These are phyloP conservation scores for Solanum hybrid DNA, from an alignment of 305 asterid species.

Conservation along the genomic window DNA sequence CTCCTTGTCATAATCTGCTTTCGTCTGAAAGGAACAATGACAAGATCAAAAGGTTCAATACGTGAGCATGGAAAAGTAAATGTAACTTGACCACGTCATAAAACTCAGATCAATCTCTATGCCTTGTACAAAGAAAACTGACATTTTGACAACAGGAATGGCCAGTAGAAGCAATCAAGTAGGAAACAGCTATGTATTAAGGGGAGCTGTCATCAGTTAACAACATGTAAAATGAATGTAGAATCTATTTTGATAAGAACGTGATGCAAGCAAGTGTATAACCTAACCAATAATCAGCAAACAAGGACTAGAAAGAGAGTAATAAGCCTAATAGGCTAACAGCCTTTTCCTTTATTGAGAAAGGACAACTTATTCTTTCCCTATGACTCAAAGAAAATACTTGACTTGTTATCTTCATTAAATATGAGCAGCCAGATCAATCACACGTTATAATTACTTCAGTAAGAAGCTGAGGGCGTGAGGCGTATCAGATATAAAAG, in stretches of 20 bases:
- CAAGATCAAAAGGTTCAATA: not conserved
- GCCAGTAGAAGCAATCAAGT: not conserved
- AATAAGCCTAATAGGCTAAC: not conserved
- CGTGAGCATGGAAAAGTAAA: not conserved
- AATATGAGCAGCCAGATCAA: not conserved
- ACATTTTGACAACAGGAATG: not conserved
- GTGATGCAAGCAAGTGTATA: not conserved
- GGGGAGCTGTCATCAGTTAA: not conserved
- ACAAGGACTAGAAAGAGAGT: not conserved
- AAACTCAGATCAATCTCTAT: not conserved
- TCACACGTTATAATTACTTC: not conserved
- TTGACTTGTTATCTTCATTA: not conserved
- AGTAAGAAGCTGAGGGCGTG: not conserved
- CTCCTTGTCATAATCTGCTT: constrained; percentile 85
- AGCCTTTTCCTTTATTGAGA: not conserved
- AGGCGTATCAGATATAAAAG: not conserved
- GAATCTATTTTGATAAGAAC: not conserved
- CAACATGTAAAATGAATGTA: not conserved
- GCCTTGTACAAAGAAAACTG: not conserved
- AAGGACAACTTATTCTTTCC: not conserved
- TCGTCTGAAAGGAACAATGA: constrained; percentile 43
- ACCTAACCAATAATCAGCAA: not conserved
- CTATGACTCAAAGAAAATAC: not conserved
- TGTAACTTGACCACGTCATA: not conserved
- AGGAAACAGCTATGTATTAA: not conserved